A percentile compares a stretch with the other conserved stretches of the same genome.
Evolutionary conservation across 306 rosid genomes (phyloP).

Genomic region (Malus sylvestris): DNA sequence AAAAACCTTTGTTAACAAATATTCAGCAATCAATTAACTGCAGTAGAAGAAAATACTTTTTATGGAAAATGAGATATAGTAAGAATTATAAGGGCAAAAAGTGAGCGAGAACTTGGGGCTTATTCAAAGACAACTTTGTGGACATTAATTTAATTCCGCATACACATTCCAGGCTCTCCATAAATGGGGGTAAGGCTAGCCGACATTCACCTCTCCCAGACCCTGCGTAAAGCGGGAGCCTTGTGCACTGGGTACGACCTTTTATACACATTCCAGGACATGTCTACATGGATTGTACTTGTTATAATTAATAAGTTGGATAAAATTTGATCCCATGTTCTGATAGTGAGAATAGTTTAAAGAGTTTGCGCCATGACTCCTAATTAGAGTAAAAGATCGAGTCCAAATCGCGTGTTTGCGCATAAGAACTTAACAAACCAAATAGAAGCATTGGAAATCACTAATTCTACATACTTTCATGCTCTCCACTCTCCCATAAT

Average conservation of each 20-base stretch:
- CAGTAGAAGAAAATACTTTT: background rate
- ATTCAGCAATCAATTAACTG: background rate
- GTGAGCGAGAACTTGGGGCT: background rate
- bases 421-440: too few species aligned
- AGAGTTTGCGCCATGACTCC: too few species aligned
- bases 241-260: too few species aligned
- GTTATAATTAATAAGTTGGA: too few species aligned
- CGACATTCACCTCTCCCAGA: too few species aligned
- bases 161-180: background rate
- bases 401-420: too few species aligned
- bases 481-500: too few species aligned
- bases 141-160: background rate
- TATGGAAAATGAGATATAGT: background rate
- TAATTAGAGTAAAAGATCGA: too few species aligned
- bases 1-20: background rate
- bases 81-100: background rate
- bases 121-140: background rate
- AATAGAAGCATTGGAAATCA: background rate
- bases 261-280: background rate
- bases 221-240: too few species aligned
- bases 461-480: background rate
- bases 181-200: too few species aligned
- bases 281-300: background rate
- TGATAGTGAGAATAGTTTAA: too few species aligned
- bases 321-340: too few species aligned